Evolutionary conservation across 1,284 basidiomycete genomes (phyloP).

Genomic region (Marasmius oreades): DNA sequence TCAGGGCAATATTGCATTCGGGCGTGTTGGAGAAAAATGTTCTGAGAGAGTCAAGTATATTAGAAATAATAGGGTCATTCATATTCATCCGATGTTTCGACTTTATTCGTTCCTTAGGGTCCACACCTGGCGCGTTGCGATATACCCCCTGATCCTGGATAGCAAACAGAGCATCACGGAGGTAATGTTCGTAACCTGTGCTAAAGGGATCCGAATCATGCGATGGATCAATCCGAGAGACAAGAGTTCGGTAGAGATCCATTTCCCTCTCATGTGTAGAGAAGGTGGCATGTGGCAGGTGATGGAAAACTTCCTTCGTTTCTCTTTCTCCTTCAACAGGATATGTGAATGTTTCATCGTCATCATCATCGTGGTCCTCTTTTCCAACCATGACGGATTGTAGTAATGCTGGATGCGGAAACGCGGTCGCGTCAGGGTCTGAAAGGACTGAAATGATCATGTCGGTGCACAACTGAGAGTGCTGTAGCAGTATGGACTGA

Average conservation of each 20-base stretch:
- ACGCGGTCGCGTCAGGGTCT: constrained; percentile 71
- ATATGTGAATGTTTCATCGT: constrained; percentile 68
- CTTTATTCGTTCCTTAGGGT: constrained; percentile 37
- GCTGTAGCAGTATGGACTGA: constrained; percentile 67
- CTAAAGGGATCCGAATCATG: constrained; percentile 74
- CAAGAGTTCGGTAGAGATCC: constrained; percentile 75
- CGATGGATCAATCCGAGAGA: constrained; percentile 77
- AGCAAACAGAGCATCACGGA: constrained; percentile 72
- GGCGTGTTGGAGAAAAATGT: constrained; percentile 84
- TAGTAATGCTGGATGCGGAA: constrained; percentile 56
- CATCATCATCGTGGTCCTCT: constrained; percentile 37
- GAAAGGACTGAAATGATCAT: constrained; percentile 66
- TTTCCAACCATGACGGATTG: constrained; percentile 19
- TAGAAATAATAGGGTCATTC: constrained; percentile 73
- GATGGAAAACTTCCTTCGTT: constrained; percentile 35
- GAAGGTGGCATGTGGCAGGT: constrained; percentile 66
- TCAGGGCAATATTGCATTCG: constrained; percentile 86
- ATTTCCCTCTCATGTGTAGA: constrained; percentile 80
- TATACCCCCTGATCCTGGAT: constrained; percentile 66
- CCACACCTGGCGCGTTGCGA: constrained; percentile 33
- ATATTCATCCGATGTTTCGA: constrained; percentile 73
- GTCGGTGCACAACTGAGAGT: constrained; percentile 65
- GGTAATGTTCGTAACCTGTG: constrained; percentile 83
- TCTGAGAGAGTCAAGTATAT: constrained; percentile 67
- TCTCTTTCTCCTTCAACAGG: constrained; percentile 36